These are phyloP conservation scores for Aspergillus sp. DNA, from an alignment of 2,329 filamentous ascomycete species.

Conservation along the genomic window DNA sequence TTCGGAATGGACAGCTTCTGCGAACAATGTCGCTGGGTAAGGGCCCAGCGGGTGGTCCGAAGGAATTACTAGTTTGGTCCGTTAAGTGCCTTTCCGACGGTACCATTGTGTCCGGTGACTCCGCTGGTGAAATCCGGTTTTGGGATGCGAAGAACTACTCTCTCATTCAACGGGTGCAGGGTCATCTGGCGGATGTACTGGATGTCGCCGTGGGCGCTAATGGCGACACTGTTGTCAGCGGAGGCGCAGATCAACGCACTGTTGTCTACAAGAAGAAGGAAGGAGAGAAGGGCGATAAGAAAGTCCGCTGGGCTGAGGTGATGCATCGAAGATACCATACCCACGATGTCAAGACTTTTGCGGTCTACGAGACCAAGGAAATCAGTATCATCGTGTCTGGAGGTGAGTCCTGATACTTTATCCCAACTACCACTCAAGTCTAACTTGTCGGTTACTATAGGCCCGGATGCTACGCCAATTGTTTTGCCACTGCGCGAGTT, in stretches of 20 bases:
- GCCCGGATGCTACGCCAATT: constrained; percentile 76
- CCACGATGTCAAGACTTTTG: constrained; percentile 93
- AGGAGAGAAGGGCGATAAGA: constrained; percentile 46
- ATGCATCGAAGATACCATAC: constrained; percentile 80
- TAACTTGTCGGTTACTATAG: constrained; percentile 41
- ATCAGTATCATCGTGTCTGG: constrained; percentile 87
- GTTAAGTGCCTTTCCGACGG: constrained; percentile 82
- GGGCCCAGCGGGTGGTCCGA: constrained; percentile 67
- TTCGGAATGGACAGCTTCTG: constrained; percentile 66
- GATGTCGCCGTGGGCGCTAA: constrained; percentile 77
- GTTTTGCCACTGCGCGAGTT: constrained; percentile 72
- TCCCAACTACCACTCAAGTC: constrained; percentile 10
- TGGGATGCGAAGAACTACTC: constrained; percentile 93
- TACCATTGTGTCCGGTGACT: constrained; percentile 90
- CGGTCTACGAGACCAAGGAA: constrained; percentile 74
- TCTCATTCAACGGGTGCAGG: constrained; percentile 74
- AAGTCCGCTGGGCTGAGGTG: constrained; percentile 71
- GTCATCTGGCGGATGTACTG: constrained; percentile 83
- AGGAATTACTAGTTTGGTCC: constrained; percentile 86
- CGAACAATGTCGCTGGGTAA: constrained; percentile 80
- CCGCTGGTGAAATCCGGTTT: constrained; percentile 84
- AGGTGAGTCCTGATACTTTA: constrained; percentile 50
- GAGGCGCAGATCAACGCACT: constrained; percentile 84
- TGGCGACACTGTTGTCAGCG: constrained; percentile 75
- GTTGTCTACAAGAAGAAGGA: constrained; percentile 65